phyloP scores from a whole-genome alignment of 2,329 filamentous ascomycete species.

The Domatiomyces globalis region DNA sequence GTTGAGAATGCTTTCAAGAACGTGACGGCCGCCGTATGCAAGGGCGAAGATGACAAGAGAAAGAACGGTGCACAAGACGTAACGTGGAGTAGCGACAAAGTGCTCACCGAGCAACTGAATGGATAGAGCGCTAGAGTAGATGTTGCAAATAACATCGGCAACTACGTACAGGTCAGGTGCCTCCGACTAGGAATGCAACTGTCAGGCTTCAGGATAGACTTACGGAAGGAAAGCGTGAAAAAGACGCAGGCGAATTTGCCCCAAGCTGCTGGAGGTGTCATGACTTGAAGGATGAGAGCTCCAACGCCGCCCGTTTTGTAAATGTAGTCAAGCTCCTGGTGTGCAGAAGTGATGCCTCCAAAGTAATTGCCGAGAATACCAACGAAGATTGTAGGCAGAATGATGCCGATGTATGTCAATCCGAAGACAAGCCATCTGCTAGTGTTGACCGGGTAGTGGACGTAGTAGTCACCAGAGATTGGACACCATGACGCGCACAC shows the following conservation, averaged over 20 bases:
- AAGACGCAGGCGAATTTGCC: slow-evolving; percentile 15
- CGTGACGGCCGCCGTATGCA: slow-evolving; percentile 13
- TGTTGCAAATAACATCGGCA: slow-evolving; percentile 13
- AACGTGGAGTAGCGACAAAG: slow-evolving; percentile 16
- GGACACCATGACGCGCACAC: slow-evolving; percentile 18
- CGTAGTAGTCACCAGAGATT: slow-evolving; percentile 19
- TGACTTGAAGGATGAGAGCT: slow-evolving; percentile 15
- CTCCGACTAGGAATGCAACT: background rate
- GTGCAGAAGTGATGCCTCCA: slow-evolving; percentile 12
- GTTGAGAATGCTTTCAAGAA: slow-evolving; percentile 13
- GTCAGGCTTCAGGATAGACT: background rate
- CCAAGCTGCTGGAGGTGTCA: slow-evolving; percentile 17
- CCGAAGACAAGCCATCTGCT: slow-evolving; percentile 17
- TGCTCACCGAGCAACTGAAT: slow-evolving; percentile 13
- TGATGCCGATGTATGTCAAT: slow-evolving; percentile 17
- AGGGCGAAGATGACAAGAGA: slow-evolving; percentile 9
- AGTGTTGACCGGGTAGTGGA: slow-evolving; percentile 18
- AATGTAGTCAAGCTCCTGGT: slow-evolving; percentile 12
- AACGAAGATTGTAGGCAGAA: slow-evolving; percentile 17
- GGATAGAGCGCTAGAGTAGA: slow-evolving; percentile 15
- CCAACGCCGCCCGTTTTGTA: slow-evolving; percentile 17
- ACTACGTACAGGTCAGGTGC: slow-evolving; percentile 1
- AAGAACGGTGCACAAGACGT: slow-evolving; percentile 14
- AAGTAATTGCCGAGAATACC: slow-evolving; percentile 15
- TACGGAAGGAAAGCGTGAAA: slow-evolving; percentile 3